Evolutionary conservation across 495 filamentous ascomycete species (phyloP), one percentile per base, ranked within the genome.

Genomic region (Recurvomyces mirabilis): DNA sequence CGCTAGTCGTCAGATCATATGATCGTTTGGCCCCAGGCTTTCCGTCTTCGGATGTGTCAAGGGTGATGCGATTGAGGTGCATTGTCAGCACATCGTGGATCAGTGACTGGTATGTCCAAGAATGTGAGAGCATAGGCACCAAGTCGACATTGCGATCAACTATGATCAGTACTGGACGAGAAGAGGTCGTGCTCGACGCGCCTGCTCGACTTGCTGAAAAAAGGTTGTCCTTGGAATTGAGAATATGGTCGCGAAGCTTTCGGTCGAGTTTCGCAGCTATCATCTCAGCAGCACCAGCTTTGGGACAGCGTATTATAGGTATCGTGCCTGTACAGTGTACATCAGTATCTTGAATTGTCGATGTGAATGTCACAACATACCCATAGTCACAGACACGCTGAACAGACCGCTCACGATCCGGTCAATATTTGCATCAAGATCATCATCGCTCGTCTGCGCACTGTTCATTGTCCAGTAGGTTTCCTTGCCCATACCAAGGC

Each of bases 111-210:
- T 99, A 99, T 3, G 87, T 95, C 91, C 91, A 99, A 1, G 88
- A 94, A 64, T 99, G 91, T 18, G 88, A 94, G 1, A 96, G 72
- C 93, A 96, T 96, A n/a, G 93, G 87, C 46, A 94, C 85, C 26
- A 96, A 62, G 63, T 99, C 91, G 18, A 99, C 79, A 49, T 93
- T 96, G 47, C 91, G 82, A 64, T 96, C 91, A 33, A 94, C 79
- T 38, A 95, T 79, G 45, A 95, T 73, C 41, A 95, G 73, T 0
- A 93, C 84, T 0, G 88, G 88, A 22, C 87, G 69, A 17, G 84
- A 80, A 2, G 76, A 74, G 1, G 81, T 72, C 1, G 82, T 12
- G 20, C 12, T 37, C 20, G 34, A 14, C 15, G n/a, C 37, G 9
- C 11, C 33, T 26, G 39, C 34, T 39, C 40, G 19, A 1, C 12